Base-by-base conservation (phyloP, 768 basidiomycete genomes). In the Termitomyces sp. region DNA sequence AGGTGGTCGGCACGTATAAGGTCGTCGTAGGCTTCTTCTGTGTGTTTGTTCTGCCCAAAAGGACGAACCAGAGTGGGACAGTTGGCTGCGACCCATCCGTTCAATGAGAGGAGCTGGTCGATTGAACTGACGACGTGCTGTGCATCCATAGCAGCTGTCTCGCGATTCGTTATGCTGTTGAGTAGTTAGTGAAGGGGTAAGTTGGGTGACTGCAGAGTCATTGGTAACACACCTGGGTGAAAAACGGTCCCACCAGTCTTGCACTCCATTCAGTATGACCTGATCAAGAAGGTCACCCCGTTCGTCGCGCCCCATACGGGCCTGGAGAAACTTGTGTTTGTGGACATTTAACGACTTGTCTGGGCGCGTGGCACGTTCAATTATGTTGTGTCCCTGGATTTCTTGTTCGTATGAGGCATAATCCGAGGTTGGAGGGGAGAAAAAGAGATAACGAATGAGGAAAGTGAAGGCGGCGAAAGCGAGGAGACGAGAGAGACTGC, bases 41-140 rank as follows among this genome's bases (percentile, higher is more conserved):
- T 43, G 46, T 47, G 80, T 64, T 85, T 88, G 72, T 94, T 92
- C 68, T 95, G 89, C 5, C 92, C 92, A 65, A 99, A 99, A 3
- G 97, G 97, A n/a, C 97, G 86, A 3, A 82, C 83, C 36, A 99
- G 81, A 0, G 92, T 95, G 8, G 96, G 93, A 69, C 96, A 99
- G 30, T 92, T 84, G 3, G 93, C 93, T 26, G 94, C 94, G 14
- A 96, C 97, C 97, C 97, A 99, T 18, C 97, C 97, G 65, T 98
- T 98, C 56, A 98, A 82, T 16, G 91, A 89, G n/a, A 98, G 79
- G 0, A 99, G 79, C 62, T 92, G 92, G 71, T 99, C 97, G 49
- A 99, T 92, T 4, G 95, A 86, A 49, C 80, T 85, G 55, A 93
- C 78, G 24, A 98, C 90, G 55, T 87, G 88, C 69, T 99, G 96